These are phyloP conservation scores for Oryza nivara DNA, from an alignment of 176 grass and related monocot genomes.

Conservation along the genomic window DNA sequence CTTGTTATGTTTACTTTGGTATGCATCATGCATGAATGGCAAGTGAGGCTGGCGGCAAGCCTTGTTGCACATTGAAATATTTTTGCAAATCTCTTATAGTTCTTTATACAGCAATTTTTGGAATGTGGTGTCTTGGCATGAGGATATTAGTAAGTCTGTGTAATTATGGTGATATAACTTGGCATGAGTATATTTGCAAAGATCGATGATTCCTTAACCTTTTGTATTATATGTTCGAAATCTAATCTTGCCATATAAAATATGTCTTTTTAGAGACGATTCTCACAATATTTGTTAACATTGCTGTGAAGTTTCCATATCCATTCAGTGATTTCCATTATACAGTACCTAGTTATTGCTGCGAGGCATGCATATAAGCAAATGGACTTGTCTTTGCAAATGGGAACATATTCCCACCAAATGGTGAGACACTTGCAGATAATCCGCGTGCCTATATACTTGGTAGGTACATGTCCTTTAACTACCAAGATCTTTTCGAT, in stretches of 20 bases:
- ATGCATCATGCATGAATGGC: slow-evolving; percentile 40
- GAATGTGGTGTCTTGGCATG: too few species aligned
- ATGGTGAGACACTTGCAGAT: neutral
- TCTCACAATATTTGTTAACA: neutral
- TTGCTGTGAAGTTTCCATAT: neutral
- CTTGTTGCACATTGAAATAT: slow-evolving; percentile 37
- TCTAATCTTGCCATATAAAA: neutral
- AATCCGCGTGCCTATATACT: too few species aligned
- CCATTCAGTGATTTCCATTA: neutral
- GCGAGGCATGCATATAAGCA: neutral
- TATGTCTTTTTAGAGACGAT: neutral
- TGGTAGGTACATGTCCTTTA: too few species aligned
- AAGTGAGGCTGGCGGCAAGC: slow-evolving; percentile 34
- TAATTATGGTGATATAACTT: too few species aligned
- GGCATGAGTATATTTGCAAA: too few species aligned
- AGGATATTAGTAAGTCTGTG: too few species aligned
- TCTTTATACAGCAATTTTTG: neutral
- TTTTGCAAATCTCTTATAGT: slow-evolving; percentile 20
- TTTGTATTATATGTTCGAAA: neutral
- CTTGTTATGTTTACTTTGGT: slow-evolving; percentile 3
- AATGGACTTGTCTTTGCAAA: neutral
- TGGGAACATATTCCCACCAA: neutral
- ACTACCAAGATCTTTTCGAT: too few species aligned
- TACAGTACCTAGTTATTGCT: neutral
- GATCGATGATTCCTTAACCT: neutral